Evolutionary conservation across 1,139 yeast species (phyloP).

Genomic region (Geotrichum bryndzae): DNA sequence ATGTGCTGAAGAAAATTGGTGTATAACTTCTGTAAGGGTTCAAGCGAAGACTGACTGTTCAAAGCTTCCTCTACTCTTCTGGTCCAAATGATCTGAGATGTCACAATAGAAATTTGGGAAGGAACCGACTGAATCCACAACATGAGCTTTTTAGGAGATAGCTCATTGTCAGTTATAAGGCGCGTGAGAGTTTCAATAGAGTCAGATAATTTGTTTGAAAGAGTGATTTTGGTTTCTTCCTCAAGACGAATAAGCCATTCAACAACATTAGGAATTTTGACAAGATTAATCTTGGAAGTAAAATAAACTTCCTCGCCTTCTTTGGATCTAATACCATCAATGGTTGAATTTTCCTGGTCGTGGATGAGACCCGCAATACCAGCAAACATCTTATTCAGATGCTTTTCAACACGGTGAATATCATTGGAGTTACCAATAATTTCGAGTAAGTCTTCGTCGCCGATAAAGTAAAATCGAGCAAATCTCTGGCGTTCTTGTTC

Average conservation of each 20-base stretch:
- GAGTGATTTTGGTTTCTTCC: slow-evolving; percentile 40
- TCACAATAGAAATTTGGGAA: slow-evolving; percentile 52
- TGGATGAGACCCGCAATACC: slow-evolving; percentile 50
- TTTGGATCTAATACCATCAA: slow-evolving; percentile 50
- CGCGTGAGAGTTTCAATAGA: slow-evolving; percentile 30
- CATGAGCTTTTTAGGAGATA: slow-evolving; percentile 21
- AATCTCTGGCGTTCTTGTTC: slow-evolving; percentile 73
- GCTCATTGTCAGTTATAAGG: slow-evolving; percentile 17
- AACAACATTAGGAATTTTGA: slow-evolving; percentile 42
- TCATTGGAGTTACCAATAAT: slow-evolving; percentile 65
- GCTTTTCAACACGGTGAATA: slow-evolving; percentile 48
- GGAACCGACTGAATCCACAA: slow-evolving; percentile 43
- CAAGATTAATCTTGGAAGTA: slow-evolving; percentile 42
- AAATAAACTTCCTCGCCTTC: slow-evolving; percentile 59
- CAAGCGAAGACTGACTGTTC: slow-evolving; percentile 9
- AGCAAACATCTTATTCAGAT: slow-evolving; percentile 64
- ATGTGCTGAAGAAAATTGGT: slow-evolving; percentile 28
- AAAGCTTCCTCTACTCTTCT: slow-evolving; percentile 36
- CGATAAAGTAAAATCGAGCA: slow-evolving; percentile 81
- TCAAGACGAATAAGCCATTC: slow-evolving; percentile 68
- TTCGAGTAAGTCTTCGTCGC: slow-evolving; percentile 84
- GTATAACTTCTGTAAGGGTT: slow-evolving; percentile 17
- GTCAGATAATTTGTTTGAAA: slow-evolving; percentile 37
- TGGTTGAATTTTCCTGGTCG: slow-evolving; percentile 37
- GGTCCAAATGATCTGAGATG: slow-evolving; percentile 59